Base-by-base conservation (phyloP, 2,329 filamentous ascomycete genomes). In the Anthostomella pinea region DNA sequence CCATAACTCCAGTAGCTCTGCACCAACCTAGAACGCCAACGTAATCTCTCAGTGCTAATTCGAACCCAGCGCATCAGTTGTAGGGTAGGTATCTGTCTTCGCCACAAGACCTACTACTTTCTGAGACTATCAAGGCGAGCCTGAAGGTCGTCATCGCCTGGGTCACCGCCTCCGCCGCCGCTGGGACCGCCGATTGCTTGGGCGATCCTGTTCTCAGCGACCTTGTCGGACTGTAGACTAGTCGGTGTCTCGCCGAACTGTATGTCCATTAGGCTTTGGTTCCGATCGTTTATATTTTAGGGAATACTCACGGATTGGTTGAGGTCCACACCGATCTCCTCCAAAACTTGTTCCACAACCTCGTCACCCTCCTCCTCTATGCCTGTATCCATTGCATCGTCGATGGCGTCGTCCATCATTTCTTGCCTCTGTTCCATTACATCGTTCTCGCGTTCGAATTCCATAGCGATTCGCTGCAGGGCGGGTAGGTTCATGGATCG, bases 321-420 rank as follows among this genome's bases (percentile, higher is more conserved):
- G 40, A 97, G 75, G 58, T 98, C 91, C 19, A 98, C 83, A 35
- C 93, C 93, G 60, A 98, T 95, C 67, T 97, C 93, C 59, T 97
- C 93, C 55, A 98, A 66, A 5, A 98, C 87, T 65, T 96, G 89
- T 55, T 95, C 94, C 21, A 98, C 89, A 9, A 97, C 87, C 61
- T 98, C 93, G 53, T 98, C 93, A 21, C 90, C 87, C 63, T 97
- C 93, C 54, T 95, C 93, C 58, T 98, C 93, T 43, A 95, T 81
- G 11, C 79, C 80, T 23, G 95, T 72, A 16, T 94, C 93, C 54
- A 93, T 96, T 32, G 91, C 90, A 62, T 98, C 93, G 60, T 98
- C 93, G 42, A 98, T 93, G 14, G 89, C 91, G 64, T 97, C 93
- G 59, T 97, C 91, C 93, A 98, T 97, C 87, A 98, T 96, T 65